Base-by-base conservation (phyloP, 225 moss, liverwort and hornwort species). In the Antitrichia curtipendula region DNA sequence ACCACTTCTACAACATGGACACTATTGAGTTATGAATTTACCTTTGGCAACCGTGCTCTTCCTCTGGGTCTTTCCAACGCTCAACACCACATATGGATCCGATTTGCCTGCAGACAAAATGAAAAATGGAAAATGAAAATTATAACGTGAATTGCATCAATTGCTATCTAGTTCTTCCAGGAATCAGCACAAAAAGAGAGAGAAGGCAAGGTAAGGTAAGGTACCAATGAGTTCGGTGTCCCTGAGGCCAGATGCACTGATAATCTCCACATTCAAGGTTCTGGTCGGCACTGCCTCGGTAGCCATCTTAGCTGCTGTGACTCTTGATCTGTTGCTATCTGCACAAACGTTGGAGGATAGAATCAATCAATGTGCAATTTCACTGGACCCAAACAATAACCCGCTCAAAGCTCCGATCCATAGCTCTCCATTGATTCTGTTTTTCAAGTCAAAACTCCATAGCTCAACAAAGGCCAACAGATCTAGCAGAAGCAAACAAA, bases 251-350 rank as follows among this genome's bases (percentile, higher is more conserved):
- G 81, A 5, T 20, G 90, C 92, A 76, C 87, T 56, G 84, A 90
- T 85, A 47, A 92, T 23, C 88, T 90, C 92, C 86, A 92, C 90
- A 88, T 87, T 77, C 90, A 92, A 85, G 64, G 88, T 89, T 78
- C 90, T 69, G 78, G 73, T 60, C 45, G 88, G 83, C 47, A 2
- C 84, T 28, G 49, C 31, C 20, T 82, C 87, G 34, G 88, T 82
- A n/a, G 87, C 88, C 92, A 92, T 92, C 68, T 81, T 57, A 24
- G 25, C 21, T n/a, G 31, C 78, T 86, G 52, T 86, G 57, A 45
- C 38, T 41, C 60, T 88, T 63, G 80, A 77, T 82, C 84, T 80
- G 74, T 25, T 69, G 47, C 38, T 68, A 78, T 69, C 89, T 91
- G 86, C 91, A 63, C 75, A 84, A 53, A 56, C 16, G 40, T 19